Base-by-base conservation (phyloP, 2,329 filamentous ascomycete genomes). In the Hypomyces rosellus region DNA sequence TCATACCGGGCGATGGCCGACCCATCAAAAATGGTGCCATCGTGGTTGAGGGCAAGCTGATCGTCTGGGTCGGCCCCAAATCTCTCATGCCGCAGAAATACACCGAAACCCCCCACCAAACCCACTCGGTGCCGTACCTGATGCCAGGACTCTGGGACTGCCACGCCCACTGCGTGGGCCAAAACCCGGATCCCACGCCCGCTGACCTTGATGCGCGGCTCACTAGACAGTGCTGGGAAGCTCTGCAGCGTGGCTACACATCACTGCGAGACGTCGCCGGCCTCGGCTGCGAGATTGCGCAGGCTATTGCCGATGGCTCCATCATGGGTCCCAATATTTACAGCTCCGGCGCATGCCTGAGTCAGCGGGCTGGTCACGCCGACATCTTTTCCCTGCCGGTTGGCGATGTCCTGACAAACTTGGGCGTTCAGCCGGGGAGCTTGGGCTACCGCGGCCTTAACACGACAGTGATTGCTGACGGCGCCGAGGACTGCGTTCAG, bases 131-230 rank as follows among this genome's bases (percentile, higher is more conserved):
- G 18, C 68, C 70, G 0, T 68, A 73, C 13, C 57, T 75, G 4
- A 71, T 78, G 63, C 75, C 75, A 0, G 75, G 76, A 1, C 68
- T 80, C 15, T 78, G 75, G 75, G 76, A 79, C 51, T 72, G 67
- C 54, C 75, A 78, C 57, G 65, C 69, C 1, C 76, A 78, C 57
- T 74, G 72, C 51, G 55, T 65, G 3, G 75, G 71, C n/a, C 53
- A 59, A 4, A 60, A 60, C 16, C 58, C 57, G 30, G 51, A 61
- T 8, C 13, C 36, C 8, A 36, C 22, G 7, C 25, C 61, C 42
- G 43, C 60, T 48, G 46, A 60, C 40, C 54, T 63, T 25, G 55
- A 59, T 20, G 68, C 69, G 3, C 63, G 77, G 5, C 65, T 73
- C 55, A 68, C 69, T 56, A 59, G 59, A 46, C 59, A 62, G 5